Percentiles rank a stretch among this genome's conserved stretches.
Conservation (phyloP, 306 rosid species). For the Quercus gilva region DNA sequence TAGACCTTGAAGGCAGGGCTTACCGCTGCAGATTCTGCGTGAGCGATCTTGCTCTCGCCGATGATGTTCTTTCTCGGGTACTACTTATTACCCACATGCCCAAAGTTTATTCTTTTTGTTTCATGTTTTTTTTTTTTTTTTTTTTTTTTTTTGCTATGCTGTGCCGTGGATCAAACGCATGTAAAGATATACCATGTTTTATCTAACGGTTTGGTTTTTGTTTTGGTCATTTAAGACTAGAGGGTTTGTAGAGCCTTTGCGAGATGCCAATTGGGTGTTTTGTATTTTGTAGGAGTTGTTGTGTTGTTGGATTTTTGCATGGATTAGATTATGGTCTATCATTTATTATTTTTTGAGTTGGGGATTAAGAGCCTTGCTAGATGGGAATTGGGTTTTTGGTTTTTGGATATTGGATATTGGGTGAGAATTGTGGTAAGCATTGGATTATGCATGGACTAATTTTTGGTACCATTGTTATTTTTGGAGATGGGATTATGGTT, state of each 20-base stretch:
- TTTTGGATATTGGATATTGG: no score
- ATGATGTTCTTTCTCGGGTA: conserved; percentile 74
- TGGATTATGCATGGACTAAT: background rate
- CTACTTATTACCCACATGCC: background rate
- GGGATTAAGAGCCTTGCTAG: background rate
- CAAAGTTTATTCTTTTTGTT: background rate
- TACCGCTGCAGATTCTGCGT: conserved; percentile 61
- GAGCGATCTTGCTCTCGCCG: conserved; percentile 59
- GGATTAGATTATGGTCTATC: no score
- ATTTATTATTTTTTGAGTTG: background rate
- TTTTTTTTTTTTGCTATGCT: background rate
- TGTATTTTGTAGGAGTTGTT: background rate
- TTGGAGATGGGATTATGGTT: background rate
- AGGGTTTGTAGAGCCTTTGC: background rate
- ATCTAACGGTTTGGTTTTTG: background rate
- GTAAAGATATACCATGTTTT: background rate
- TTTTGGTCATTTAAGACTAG: background rate
- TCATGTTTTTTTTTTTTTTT: background rate
- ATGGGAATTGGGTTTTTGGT: background rate
- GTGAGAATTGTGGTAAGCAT: background rate
- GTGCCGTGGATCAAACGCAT: background rate
- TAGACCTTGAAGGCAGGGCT: conserved; percentile 75
- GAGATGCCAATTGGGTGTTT: background rate
- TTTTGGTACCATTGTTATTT: background rate
- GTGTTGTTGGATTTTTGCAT: background rate